phyloP scores from a whole-genome alignment of 2,329 filamentous ascomycete species.

The Seiridium cupressi region DNA sequence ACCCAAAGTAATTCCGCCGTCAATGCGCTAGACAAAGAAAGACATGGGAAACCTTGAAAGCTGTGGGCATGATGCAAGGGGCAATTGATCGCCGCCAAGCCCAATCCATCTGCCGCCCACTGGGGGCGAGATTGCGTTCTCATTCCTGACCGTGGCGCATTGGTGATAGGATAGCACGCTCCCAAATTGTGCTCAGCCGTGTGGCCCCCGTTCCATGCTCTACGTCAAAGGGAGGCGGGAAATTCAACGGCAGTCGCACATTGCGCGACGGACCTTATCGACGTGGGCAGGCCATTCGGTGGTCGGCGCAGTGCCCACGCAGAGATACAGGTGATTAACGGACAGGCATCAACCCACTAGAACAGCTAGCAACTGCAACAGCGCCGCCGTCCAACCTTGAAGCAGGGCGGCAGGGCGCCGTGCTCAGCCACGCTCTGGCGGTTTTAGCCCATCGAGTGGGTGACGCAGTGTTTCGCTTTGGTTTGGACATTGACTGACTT shows the following conservation, averaged over 20 bases:
- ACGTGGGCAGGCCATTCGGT: neutral
- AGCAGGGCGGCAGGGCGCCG: neutral
- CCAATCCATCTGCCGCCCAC: neutral
- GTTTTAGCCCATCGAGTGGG: neutral
- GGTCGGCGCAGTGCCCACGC: neutral
- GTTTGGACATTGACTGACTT: neutral
- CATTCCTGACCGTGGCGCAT: neutral
- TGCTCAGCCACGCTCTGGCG: conserved; percentile 5
- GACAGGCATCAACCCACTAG: neutral
- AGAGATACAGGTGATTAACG: neutral
- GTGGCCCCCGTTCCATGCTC: neutral
- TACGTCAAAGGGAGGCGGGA: neutral
- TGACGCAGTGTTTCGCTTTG: neutral
- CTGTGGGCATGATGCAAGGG: neutral
- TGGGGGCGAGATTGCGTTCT: neutral
- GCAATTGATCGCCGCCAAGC: conserved; percentile 3
- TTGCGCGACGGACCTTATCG: neutral
- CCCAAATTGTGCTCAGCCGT: neutral
- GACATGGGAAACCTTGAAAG: neutral
- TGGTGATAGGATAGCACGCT: neutral
- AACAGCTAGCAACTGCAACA: neutral
- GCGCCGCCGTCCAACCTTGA: neutral
- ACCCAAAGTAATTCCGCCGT: neutral
- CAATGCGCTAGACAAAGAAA: neutral
- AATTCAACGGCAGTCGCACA: neutral